Conservation (phyloP, 345 rosid species). For the Stellera chamaejasme region DNA sequence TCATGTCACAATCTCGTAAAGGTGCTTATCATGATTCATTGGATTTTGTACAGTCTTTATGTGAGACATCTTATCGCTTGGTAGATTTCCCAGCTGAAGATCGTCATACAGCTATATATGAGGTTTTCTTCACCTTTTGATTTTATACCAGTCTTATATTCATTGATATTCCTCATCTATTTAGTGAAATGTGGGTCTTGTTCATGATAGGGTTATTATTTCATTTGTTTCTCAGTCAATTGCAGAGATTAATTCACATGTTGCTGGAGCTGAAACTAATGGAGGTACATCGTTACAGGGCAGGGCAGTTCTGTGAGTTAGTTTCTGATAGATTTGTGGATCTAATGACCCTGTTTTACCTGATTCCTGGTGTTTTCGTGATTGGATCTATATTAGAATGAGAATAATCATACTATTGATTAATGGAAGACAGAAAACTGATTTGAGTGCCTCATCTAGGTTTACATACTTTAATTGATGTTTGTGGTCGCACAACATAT, state of each 20-base stretch:
- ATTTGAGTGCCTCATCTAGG: no score
- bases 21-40: slow-evolving; percentile 91
- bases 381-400: no score
- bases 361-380: no score
- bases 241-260: slow-evolving; percentile 72
- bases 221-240: slow-evolving; percentile 59
- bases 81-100: slow-evolving; percentile 98
- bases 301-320: no score
- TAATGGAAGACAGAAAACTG: no score
- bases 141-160: slow-evolving; percentile 5
- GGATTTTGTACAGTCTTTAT: slow-evolving; percentile 85
- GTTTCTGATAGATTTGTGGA: no score
- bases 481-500: no score
- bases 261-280: slow-evolving; percentile 65
- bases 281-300: slow-evolving; percentile 63
- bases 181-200: background rate
- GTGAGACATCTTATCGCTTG: slow-evolving; percentile 91
- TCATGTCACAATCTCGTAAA: slow-evolving; percentile 73
- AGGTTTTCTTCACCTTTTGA: slow-evolving; percentile 43
- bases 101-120: slow-evolving; percentile 82
- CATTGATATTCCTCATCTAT: no score
- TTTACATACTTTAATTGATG: no score
- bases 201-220: slow-evolving; percentile 20
- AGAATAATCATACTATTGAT: no score
- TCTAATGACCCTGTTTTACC: no score